phyloP scores from a whole-genome alignment of 2,329 filamentous ascomycete species.

The Sporothrix protearum region DNA sequence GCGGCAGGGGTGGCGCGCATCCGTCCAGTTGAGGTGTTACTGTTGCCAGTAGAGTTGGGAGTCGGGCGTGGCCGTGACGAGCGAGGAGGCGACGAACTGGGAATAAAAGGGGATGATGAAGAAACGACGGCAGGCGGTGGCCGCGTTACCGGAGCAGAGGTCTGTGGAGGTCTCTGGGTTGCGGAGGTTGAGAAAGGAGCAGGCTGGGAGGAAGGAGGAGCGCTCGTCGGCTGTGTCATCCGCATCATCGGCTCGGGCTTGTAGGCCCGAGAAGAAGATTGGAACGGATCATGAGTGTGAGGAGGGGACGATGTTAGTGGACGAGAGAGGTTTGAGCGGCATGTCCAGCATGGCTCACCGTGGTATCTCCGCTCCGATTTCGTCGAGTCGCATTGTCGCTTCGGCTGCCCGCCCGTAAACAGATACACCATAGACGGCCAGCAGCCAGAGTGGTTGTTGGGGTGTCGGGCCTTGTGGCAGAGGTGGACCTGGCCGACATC shows the following conservation, averaged over 20 bases:
- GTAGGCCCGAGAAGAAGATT: background rate
- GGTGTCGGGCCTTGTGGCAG: background rate
- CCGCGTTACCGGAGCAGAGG: background rate
- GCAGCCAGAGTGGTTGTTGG: constrained; percentile 7
- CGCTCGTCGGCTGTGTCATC: background rate
- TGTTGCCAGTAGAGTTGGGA: background rate
- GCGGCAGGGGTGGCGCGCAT: background rate
- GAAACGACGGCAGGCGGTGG: background rate
- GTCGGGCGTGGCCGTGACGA: background rate
- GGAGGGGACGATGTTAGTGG: background rate
- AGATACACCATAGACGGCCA: background rate
- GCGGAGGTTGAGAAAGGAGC: background rate
- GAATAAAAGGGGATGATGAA: background rate
- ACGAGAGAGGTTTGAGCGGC: background rate
- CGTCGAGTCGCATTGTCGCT: constrained; percentile 5
- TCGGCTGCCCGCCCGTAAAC: background rate
- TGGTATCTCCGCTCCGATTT: background rate
- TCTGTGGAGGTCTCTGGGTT: background rate
- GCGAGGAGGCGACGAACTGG: background rate
- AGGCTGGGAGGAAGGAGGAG: background rate
- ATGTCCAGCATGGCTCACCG: constrained; percentile 14
- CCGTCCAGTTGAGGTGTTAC: background rate
- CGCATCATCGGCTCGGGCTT: constrained; percentile 5
- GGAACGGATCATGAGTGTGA: background rate
- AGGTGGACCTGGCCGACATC: background rate